These are phyloP conservation scores for Artemisia tridentata DNA, from an alignment of 129 eudicot species.

Conservation along the genomic window DNA sequence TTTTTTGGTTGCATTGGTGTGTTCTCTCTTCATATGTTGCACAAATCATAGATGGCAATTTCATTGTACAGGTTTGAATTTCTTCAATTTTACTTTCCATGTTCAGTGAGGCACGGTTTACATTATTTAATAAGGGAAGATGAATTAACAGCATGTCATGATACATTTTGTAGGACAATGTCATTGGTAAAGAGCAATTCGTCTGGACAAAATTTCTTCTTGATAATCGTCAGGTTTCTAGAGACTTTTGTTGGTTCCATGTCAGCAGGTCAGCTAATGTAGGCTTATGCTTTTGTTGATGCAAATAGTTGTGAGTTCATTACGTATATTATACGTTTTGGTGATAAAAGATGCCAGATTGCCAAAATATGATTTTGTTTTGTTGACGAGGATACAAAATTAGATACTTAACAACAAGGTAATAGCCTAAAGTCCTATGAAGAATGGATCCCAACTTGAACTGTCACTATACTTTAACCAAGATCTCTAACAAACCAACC, in stretches of 20 bases:
- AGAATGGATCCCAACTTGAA: background rate
- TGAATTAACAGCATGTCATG: conserved; percentile 14
- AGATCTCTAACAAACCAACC: background rate
- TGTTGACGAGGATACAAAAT: background rate
- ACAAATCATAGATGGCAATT: conserved; percentile 82
- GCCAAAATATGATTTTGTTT: background rate
- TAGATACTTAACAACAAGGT: background rate
- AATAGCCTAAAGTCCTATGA: conserved; percentile 8
- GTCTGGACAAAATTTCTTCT: conserved; percentile 67
- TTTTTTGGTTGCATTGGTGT: conserved; percentile 29
- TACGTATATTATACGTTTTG: background rate
- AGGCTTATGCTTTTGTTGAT: conserved; percentile 2
- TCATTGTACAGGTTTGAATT: conserved; percentile 83
- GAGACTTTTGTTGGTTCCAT: conserved; percentile 97
- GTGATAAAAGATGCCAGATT: conserved; percentile 8
- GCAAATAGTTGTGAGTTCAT: conserved; percentile 4
- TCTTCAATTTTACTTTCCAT: conserved; percentile 16
- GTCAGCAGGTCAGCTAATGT: conserved; percentile 77
- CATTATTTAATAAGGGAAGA: conserved; percentile 11
- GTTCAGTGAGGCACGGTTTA: conserved; percentile 15
- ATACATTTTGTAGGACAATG: conserved; percentile 65
- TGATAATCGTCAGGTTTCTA: conserved; percentile 77
- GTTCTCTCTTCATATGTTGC: conserved; percentile 25
- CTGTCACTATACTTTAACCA: background rate
- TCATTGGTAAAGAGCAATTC: conserved; percentile 81